These are phyloP conservation scores for Candida nemodendra DNA, from an alignment of 805 yeast genomes.

Conservation along the genomic window DNA sequence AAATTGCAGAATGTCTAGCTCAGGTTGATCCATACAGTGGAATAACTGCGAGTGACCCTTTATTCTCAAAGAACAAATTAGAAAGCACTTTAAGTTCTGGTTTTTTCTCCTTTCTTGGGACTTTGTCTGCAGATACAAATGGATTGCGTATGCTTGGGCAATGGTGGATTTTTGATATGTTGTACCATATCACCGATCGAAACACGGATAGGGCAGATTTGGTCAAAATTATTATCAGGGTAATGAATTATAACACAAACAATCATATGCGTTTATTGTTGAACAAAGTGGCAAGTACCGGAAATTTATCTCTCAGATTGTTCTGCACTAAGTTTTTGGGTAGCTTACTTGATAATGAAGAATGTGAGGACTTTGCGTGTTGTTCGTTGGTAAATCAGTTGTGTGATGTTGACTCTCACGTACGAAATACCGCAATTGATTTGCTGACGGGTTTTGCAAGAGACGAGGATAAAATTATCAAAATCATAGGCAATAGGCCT, in stretches of 20 bases:
- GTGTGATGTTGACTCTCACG: constrained; percentile 61
- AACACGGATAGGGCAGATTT: constrained; percentile 55
- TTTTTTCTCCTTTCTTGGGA: constrained; percentile 76
- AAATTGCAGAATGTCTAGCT: constrained; percentile 84
- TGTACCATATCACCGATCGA: constrained; percentile 65
- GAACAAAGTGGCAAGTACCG: constrained; percentile 59
- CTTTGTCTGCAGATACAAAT: constrained; percentile 52
- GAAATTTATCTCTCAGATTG: constrained; percentile 49
- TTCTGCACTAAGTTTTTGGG: constrained; percentile 58
- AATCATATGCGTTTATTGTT: constrained; percentile 65
- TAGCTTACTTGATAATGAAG: constrained; percentile 34
- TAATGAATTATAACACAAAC: constrained; percentile 56
- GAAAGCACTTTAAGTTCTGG: constrained; percentile 69
- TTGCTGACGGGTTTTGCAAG: constrained; percentile 52
- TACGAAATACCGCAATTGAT: constrained; percentile 55
- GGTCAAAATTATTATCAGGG: constrained; percentile 54
- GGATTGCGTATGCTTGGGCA: constrained; percentile 73
- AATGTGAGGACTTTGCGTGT: constrained; percentile 46
- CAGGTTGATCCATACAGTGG: constrained; percentile 83
- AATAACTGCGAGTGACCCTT: constrained; percentile 67
- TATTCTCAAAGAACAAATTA: constrained; percentile 60
- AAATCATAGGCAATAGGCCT: constrained; percentile 55
- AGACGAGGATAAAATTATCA: constrained; percentile 44
- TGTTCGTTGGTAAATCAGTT: constrained; percentile 61
- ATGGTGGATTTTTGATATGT: constrained; percentile 82